These are phyloP conservation scores for Saturnispora dispora DNA, from an alignment of 805 yeast species.

Conservation along the genomic window DNA sequence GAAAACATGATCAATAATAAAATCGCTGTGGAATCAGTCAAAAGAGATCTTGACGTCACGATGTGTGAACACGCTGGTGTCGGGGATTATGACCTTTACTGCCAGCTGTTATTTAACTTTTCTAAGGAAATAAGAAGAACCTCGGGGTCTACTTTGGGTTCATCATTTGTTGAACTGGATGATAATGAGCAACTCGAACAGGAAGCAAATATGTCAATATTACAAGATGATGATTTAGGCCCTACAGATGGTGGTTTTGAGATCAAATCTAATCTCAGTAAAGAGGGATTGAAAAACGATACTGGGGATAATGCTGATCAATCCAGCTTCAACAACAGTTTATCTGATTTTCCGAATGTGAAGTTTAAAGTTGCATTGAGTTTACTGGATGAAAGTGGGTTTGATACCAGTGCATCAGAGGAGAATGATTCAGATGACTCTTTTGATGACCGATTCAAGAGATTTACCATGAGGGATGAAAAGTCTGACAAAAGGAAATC, in stretches of 20 bases:
- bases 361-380: conserved; percentile 4
- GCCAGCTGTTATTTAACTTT: conserved; percentile 9
- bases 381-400: conserved; percentile 9
- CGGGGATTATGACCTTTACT: conserved; percentile 12
- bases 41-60: not conserved
- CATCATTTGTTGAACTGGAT: conserved; percentile 6
- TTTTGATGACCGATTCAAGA: conserved; percentile 2
- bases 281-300: not conserved
- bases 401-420: conserved; percentile 8
- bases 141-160: conserved; percentile 10
- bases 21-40: not conserved
- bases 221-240: conserved; percentile 5
- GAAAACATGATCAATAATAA: conserved; percentile 27
- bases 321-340: not conserved
- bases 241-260: not conserved
- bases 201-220: not conserved
- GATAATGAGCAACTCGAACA: not conserved
- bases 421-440: conserved; percentile 9
- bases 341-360: not conserved
- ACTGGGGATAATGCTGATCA: not conserved
- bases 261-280: conserved; percentile 1
- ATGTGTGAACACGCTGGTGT: conserved; percentile 7
- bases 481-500: not conserved
- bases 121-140: conserved; percentile 9
- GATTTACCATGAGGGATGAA: not conserved